A percentile compares a stretch with the other conserved stretches of the same genome.
Evolutionary conservation across 176 grass and related monocot genomes (phyloP).

Genomic region (Typha latifolia): DNA sequence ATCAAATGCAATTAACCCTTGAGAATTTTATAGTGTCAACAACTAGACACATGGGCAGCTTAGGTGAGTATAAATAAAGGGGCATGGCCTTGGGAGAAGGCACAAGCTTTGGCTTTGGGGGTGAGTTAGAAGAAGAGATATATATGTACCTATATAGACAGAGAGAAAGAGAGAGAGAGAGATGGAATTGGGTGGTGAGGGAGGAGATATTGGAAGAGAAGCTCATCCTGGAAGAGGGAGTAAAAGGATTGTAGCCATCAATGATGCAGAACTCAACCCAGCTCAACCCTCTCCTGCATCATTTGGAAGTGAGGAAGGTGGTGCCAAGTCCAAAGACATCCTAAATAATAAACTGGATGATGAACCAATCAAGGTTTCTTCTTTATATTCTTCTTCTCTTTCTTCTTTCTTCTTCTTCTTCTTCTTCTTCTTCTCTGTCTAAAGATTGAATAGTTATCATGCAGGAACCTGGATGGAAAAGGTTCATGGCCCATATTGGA

Average conservation of each 20-base stretch:
- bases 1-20: no score
- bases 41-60: no score
- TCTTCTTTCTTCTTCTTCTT: background rate
- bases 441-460: background rate
- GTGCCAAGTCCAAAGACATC: background rate
- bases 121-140: no score
- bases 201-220: background rate
- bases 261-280: background rate
- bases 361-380: background rate
- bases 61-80: no score
- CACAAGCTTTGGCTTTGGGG: no score
- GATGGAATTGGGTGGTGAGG: background rate
- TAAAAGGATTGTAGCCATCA: background rate
- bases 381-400: background rate
- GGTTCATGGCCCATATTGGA: slow-evolving; percentile 69
- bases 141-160: background rate
- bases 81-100: no score
- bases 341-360: background rate
- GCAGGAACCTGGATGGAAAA: slow-evolving; percentile 63
- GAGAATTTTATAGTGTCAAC: no score
- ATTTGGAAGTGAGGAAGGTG: no score
- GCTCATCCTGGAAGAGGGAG: slow-evolving; percentile 1
- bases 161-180: background rate
- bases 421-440: background rate
- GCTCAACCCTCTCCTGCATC: background rate